Evolutionary conservation across 2,329 filamentous ascomycete species (phyloP), one percentile per base, ranked within the genome.

Genomic region (Cladosporium halotolerans): DNA sequence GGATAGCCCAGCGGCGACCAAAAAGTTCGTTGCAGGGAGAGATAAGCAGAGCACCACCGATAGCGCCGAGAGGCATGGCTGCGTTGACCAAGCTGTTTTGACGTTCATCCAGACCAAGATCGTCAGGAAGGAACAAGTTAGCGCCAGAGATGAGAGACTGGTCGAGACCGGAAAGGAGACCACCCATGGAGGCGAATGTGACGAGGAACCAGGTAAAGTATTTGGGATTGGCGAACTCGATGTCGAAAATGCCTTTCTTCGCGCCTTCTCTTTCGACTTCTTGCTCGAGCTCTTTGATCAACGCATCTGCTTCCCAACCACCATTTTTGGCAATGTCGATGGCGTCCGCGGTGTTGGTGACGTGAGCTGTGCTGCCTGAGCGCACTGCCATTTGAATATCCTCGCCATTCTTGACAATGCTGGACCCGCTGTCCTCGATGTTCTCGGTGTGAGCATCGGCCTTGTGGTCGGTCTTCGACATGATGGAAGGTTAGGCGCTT

Each of bases 161-260:
- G 63, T 89, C 85, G 16, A 89, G 75, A 56, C 85, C 85, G 1
- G 83, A 86, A 0, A 88, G 78, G 18, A 89, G 72, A 65, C 85
- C 85, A 46, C 85, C 85, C 82, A 88, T 86, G 13, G 82, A 85
- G n/a, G 85, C 85, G 60, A 88, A 88, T 1, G 77, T 81, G 42
- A 86, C 83, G 11, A 87, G 75, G 13, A 85, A 70, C 73, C 78
- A 85, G 23, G 84, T 88, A 66, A 87, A 89, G 62, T 82, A 70
- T 50, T 74, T 79, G 0, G 83, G 82, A 65, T 86, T 77, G 47
- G 74, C 75, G 69, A 86, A 82, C 34, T 79, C 70, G 41, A 85
- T 57, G 39, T 84, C 73, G 62, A 82, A 81, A 57, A 70, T 53
- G 5, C 71, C 68, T 55, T 67, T 69, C 61, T 70, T 69, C 57